Conservation (phyloP, 371 early-diverging fungal species). For the Mortierella sp. region DNA sequence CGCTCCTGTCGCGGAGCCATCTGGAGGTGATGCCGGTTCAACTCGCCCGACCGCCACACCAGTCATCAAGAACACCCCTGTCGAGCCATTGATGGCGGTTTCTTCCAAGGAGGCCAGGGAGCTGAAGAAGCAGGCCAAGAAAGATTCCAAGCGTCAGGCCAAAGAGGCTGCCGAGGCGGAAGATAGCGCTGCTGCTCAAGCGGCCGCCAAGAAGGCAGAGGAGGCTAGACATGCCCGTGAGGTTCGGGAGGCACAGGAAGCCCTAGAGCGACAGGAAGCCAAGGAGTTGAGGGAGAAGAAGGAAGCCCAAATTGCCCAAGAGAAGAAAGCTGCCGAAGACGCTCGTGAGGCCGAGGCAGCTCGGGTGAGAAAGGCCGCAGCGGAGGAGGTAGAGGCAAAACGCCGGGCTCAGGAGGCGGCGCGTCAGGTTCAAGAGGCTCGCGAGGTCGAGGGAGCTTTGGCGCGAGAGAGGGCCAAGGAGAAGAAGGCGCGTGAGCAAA, state of each 20-base stretch:
- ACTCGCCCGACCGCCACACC: slow-evolving; percentile 3
- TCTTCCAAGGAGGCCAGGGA: slow-evolving; percentile 46
- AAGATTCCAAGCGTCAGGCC: slow-evolving; percentile 54
- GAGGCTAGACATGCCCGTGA: slow-evolving; percentile 25
- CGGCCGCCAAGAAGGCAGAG: slow-evolving; percentile 35
- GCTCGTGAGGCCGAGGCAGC: slow-evolving; percentile 28
- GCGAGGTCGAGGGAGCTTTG: slow-evolving; percentile 34
- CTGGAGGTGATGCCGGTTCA: neutral
- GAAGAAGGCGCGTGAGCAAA: slow-evolving; percentile 13
- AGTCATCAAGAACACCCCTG: neutral
- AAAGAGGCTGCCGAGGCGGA: slow-evolving; percentile 48
- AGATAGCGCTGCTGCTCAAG: slow-evolving; percentile 32
- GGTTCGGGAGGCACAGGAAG: slow-evolving; percentile 25
- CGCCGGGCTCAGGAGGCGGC: slow-evolving; percentile 16
- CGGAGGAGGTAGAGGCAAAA: slow-evolving; percentile 31
- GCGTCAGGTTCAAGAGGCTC: slow-evolving; percentile 13
- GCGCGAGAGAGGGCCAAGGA: slow-evolving; percentile 21
- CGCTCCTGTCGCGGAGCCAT: neutral
- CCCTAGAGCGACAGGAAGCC: slow-evolving; percentile 38
- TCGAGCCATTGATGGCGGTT: slow-evolving; percentile 21
- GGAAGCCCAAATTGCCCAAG: slow-evolving; percentile 59
- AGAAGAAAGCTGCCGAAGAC: slow-evolving; percentile 54
- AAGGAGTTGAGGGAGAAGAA: slow-evolving; percentile 50
- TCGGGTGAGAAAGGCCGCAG: slow-evolving; percentile 22
- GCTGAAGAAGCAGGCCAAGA: slow-evolving; percentile 55